Base-by-base conservation (phyloP, 192 early-diverging fungal genomes). In the Backusella sp. region DNA sequence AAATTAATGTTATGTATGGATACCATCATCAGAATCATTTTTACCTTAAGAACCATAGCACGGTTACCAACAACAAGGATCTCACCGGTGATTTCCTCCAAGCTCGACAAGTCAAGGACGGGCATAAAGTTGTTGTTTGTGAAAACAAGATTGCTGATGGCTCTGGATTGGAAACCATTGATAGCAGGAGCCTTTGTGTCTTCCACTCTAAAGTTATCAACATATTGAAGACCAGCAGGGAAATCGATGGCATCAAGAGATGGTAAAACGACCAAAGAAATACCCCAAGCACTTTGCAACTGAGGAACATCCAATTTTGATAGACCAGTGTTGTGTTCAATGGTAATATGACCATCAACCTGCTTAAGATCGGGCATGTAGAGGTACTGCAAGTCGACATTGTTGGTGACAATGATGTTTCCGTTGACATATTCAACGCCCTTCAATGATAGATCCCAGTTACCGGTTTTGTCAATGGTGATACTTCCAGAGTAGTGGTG, bases 41-140 rank as follows among this genome's bases (percentile, higher is more conserved):
- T 17, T 49, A 70, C 69, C n/a, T 42, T 46, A 21, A 70, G 26
- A 44, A 46, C 41, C 23, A 70, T 44, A 19, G 70, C n/a, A 28
- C 21, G 67, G 3, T 70, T 36, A 9, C 36, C 39, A 37, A 73
- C 36, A n/a, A 81, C 23, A 30, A 68, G 52, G 0, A 81, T 34
- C 2, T 65, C 66, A 12, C 76, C 73, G 4, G 35, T 76, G 15
- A 77, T 32, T 28, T 76, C 67, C 19, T 73, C 67, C 7, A 77
- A 65, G 15, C 39, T 32, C 2, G 62, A 46, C 7, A 83, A 72
- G 19, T 80, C 75, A 75, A 83, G 46, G 5, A 35, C 17, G 6
- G 44, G 73, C 78, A 83, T 62, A 67, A 80, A 77, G 11, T 77
- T 75, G 41, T 83, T 83, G 41, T 67, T 72, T 26, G 70, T 72